Evolutionary conservation across 73 alveolate species (phyloP).

Genomic region (Stentor roeselii): DNA sequence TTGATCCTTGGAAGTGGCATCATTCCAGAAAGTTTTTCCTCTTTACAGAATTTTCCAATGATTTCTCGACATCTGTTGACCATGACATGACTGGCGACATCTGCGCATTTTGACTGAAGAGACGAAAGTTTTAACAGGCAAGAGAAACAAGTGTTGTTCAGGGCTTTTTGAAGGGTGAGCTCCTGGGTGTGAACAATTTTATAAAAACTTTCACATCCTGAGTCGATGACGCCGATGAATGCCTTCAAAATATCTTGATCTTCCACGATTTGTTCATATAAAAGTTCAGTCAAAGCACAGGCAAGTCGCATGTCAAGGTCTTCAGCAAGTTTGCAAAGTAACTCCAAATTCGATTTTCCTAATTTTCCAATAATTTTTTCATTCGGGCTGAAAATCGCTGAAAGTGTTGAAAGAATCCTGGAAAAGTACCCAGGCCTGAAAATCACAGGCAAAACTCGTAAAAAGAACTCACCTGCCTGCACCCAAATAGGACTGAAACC

Average conservation of each 20-base stretch:
- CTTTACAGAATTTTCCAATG: constrained; percentile 62
- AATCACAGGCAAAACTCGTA: background rate
- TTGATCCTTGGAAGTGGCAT: constrained; percentile 64
- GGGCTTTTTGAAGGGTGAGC: background rate
- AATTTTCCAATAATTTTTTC: background rate
- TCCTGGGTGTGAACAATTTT: background rate
- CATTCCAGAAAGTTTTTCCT: constrained; percentile 66
- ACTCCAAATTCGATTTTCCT: background rate
- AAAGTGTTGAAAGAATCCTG: no score
- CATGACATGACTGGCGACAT: constrained; percentile 73
- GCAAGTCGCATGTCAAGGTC: background rate
- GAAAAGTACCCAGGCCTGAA: background rate
- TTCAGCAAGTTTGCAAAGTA: background rate
- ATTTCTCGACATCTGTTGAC: constrained; percentile 77
- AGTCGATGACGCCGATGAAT: background rate
- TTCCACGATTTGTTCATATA: background rate
- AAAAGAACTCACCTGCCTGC: constrained; percentile 13
- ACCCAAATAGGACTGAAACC: constrained; percentile 16
- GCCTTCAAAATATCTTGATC: background rate
- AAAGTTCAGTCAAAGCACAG: background rate
- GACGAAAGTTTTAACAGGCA: background rate
- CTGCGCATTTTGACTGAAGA: constrained; percentile 60
- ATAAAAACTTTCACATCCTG: constrained; percentile 7
- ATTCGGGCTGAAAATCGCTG: background rate
- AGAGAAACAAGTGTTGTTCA: background rate